phyloP scores from a whole-genome alignment of 2,329 filamentous ascomycete species.

The Karstenula rhodostoma region DNA sequence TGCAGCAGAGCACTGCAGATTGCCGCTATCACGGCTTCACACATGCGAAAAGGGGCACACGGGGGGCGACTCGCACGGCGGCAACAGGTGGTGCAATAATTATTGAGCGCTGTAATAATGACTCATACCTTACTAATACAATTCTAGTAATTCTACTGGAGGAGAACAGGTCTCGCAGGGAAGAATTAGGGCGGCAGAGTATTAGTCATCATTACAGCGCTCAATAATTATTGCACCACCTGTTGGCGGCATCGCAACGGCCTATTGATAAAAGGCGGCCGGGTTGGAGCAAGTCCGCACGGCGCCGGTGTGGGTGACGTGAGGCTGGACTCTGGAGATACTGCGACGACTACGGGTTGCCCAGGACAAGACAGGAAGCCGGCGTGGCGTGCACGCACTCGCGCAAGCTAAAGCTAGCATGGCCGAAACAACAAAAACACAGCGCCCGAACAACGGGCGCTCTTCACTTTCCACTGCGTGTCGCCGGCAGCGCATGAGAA shows the following conservation, averaged over 20 bases:
- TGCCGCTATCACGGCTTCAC: conserved; percentile 17
- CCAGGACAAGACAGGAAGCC: conserved; percentile 8
- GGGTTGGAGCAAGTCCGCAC: conserved; percentile 2
- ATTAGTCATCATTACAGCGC: too few relatives aligned
- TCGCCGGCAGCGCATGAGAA: background rate
- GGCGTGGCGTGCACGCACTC: conserved; percentile 3
- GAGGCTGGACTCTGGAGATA: background rate
- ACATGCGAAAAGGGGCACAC: conserved; percentile 6
- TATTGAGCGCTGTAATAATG: too few relatives aligned
- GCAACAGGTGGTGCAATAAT: too few relatives aligned
- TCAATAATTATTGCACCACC: too few relatives aligned
- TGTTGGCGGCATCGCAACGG: background rate
- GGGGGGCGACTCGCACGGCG: background rate
- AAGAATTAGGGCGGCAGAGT: too few relatives aligned
- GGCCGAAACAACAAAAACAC: conserved; percentile 15
- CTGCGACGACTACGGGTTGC: background rate
- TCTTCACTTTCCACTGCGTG: background rate
- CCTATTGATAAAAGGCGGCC: conserved; percentile 12
- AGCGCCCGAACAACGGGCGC: background rate
- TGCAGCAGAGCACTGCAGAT: conserved; percentile 19
- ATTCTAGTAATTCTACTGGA: too few relatives aligned
- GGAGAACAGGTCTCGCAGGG: too few relatives aligned
- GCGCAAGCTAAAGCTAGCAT: conserved; percentile 5
- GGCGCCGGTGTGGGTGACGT: too few relatives aligned
- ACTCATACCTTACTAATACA: too few relatives aligned